phyloP scores from a whole-genome alignment of 257 asterid species.

The Plantago elongata region DNA sequence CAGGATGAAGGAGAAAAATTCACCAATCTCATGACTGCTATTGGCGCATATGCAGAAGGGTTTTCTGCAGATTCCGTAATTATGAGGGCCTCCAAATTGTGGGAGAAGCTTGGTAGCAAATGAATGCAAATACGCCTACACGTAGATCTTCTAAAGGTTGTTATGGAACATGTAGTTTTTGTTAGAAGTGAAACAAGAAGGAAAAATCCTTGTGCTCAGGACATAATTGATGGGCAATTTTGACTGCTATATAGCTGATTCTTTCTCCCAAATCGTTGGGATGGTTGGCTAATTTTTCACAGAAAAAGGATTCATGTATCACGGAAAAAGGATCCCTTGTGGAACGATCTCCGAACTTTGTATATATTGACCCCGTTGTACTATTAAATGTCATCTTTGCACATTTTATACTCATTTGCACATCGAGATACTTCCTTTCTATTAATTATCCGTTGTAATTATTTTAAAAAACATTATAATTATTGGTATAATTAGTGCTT shows the following conservation, averaged over 20 bases:
- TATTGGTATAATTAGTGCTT: no score
- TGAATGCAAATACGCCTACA: constrained; percentile 3
- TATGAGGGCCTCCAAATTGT: constrained; percentile 64
- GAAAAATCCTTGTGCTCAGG: neutral
- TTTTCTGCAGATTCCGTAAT: constrained; percentile 79
- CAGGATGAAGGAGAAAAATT: constrained; percentile 93
- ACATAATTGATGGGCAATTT: neutral
- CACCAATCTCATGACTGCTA: constrained; percentile 77
- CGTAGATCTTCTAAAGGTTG: neutral
- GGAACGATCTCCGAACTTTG: no score
- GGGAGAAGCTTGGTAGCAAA: constrained; percentile 79
- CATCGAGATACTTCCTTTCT: no score
- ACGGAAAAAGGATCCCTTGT: no score
- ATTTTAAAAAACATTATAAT: no score
- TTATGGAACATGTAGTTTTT: neutral
- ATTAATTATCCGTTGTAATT: no score
- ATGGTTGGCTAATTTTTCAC: neutral
- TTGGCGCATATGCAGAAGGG: constrained; percentile 94
- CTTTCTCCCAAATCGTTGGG: neutral
- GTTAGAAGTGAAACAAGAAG: neutral
- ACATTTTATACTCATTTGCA: no score
- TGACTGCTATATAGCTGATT: neutral
- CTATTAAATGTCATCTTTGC: no score
- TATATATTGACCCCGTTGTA: no score
- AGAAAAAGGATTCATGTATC: neutral